Evolutionary conservation across 768 basidiomycete species (phyloP).

Genomic region (Punctularia strigosozonata): DNA sequence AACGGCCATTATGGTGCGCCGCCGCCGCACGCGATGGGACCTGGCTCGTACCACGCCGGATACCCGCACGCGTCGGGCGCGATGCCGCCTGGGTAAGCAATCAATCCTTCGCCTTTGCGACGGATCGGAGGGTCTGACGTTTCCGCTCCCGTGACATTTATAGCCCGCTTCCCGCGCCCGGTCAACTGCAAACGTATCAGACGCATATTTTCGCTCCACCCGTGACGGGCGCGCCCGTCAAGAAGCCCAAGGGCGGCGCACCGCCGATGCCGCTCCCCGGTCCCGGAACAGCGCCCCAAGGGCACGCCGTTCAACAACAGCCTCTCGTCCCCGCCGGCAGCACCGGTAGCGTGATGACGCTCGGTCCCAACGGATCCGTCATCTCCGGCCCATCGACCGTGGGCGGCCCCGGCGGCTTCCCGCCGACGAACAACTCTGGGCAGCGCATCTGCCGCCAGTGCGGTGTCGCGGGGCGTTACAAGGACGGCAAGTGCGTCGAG

Average conservation of each 20-base stretch:
- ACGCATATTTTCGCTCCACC: conserved; percentile 66
- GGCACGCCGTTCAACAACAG: too few relatives aligned
- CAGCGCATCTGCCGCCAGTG: conserved; percentile 74
- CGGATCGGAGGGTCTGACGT: too few relatives aligned
- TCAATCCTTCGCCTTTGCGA: too few relatives aligned
- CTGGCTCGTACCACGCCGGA: too few relatives aligned
- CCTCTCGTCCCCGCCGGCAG: too few relatives aligned
- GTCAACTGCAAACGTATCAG: conserved; percentile 35
- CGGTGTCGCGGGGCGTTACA: conserved; percentile 62
- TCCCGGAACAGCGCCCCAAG: not conserved
- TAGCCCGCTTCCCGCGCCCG: conserved; percentile 19
- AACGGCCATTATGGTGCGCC: too few relatives aligned
- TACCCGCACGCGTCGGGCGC: too few relatives aligned
- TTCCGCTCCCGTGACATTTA: too few relatives aligned
- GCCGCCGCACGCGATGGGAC: too few relatives aligned
- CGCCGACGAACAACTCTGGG: conserved; percentile 32
- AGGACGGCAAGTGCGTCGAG: conserved; percentile 78
- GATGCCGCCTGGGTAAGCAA: too few relatives aligned
- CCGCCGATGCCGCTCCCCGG: conserved; percentile 5
- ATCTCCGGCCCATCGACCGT: conserved; percentile 11
- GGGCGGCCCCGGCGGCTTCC: conserved; percentile 19
- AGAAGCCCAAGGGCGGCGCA: conserved; percentile 41
- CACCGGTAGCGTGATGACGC: conserved; percentile 13
- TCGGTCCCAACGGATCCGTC: conserved; percentile 14
- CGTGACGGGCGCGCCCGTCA: conserved; percentile 60